These are phyloP conservation scores for Pueraria montana DNA, from an alignment of 306 rosid species.

Conservation along the genomic window DNA sequence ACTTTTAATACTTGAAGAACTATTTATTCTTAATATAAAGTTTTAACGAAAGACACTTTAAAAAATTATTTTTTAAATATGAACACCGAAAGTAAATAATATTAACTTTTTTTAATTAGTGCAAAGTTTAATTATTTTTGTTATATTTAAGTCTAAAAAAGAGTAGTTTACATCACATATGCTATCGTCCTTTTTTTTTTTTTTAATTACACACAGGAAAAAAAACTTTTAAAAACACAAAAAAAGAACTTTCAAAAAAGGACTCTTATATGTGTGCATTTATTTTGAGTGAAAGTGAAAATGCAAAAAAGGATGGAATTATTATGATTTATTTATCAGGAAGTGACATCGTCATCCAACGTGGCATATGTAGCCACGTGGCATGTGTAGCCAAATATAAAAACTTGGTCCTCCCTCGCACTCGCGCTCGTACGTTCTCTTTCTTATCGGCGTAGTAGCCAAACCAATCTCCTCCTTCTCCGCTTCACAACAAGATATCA, in stretches of 20 bases:
- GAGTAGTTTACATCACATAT: not conserved
- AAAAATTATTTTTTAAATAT: too few species aligned
- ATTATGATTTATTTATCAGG: not conserved
- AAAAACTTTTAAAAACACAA: not conserved
- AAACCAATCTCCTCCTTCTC: conserved; percentile 52
- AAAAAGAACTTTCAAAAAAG: not conserved
- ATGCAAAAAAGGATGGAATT: too few species aligned
- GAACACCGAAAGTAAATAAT: too few species aligned
- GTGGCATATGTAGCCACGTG: conserved; percentile 61
- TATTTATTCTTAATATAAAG: too few species aligned
- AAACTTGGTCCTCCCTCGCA: conserved; percentile 22
- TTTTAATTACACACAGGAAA: not conserved
- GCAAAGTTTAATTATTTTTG: too few species aligned
- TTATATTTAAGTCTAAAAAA: too few species aligned
- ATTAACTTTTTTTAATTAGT: too few species aligned
- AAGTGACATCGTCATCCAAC: conserved; percentile 49
- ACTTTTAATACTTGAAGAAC: too few species aligned
- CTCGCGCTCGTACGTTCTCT: conserved; percentile 36
- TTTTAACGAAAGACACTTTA: too few species aligned
- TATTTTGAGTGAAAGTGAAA: not conserved
- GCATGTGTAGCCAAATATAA: conserved; percentile 33
- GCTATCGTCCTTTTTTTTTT: not conserved
- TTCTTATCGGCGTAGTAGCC: conserved; percentile 42
- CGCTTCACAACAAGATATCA: conserved; percentile 48
- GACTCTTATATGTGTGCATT: too few species aligned